A percentile compares a stretch with the other conserved stretches of the same genome.
These are phyloP conservation scores for Parachlorella kessleri DNA, from an alignment of 139 green algal genomes.

Conservation along the genomic window DNA sequence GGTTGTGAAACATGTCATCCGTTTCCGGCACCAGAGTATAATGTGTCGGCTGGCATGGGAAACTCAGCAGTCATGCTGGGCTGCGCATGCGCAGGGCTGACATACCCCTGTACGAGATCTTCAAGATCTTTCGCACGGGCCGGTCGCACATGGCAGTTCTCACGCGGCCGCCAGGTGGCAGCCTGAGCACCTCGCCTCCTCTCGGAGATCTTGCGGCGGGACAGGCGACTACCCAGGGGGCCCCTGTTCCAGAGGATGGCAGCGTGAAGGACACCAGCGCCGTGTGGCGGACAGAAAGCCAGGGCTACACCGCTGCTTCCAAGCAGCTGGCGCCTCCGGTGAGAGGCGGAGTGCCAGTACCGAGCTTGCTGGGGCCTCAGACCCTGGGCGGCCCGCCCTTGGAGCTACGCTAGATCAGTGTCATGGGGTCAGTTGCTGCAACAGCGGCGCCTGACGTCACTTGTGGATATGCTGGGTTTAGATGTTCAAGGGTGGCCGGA, in stretches of 20 bases:
- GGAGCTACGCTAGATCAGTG: no score
- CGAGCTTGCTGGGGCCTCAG: no score
- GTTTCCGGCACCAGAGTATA: no score
- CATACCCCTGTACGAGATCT: conserved; percentile 84
- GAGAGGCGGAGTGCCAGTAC: neutral
- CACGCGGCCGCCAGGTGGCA: conserved; percentile 32
- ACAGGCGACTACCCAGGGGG: neutral
- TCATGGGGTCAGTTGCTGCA: no score
- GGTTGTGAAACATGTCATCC: no score
- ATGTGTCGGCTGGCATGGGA: no score
- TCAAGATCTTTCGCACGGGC: conserved; percentile 88
- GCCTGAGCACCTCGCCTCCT: no score
- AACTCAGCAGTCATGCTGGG: no score
- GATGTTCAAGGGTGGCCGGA: no score
- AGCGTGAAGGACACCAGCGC: neutral
- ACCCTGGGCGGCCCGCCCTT: no score
- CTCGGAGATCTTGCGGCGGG: neutral
- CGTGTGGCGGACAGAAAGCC: neutral
- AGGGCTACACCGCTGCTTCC: neutral
- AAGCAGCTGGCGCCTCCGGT: neutral
- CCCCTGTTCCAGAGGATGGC: neutral
- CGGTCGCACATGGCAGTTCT: conserved; percentile 90
- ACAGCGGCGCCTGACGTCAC: no score
- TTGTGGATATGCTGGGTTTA: no score
- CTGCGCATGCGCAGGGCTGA: conserved; percentile 13